Evolutionary conservation across 441 rosid genomes (phyloP), one percentile per base, ranked within the genome.

Genomic region (Daphne laureola): DNA sequence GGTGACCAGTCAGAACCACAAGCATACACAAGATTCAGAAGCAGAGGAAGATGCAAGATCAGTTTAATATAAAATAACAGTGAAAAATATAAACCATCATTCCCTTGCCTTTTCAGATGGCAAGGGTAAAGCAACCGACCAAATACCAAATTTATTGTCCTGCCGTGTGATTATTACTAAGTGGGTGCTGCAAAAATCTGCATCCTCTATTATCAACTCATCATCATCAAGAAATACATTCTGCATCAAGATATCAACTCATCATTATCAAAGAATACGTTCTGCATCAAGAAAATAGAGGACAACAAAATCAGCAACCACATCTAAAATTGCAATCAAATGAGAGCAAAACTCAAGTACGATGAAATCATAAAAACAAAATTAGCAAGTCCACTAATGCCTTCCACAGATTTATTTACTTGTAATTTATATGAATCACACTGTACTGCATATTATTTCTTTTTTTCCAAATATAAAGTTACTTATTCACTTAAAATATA

Each of bases 121-220:
- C 65, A 87, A 72, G 46, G 97, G 93, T 66, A 85, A 76, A 65
- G 81, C 73, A 59, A 90, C 84, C 14, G 90, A 81, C 76, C 96
- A 87, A 49, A 93, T 74, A 61, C 71, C 78, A 55, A 62, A 69
- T 50, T 62, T 70, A 64, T 69, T 62, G 55, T 73, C 80, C 64
- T 93, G 78, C 72, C 84, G 76, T 51, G 80, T 50, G 54, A 82
- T 69, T 57, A 93, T 63, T 35, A 57, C 80, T 73, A 93, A 14
- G 64, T 85, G 91, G 51, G 88, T 83, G 42, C 75, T 72, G 69
- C 91, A 79, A 78, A 90, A 87, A 77, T 93, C 96, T 71, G 80
- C 91, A 72, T 93, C 97, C 71, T 81, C 86, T 49, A 89, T 69
- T 61, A 75, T 60, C 58, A 69, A 56, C 56, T 72, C 75, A 72